Evolutionary conservation across 2,329 filamentous ascomycete species (phyloP), one percentile per base, ranked within the genome.

Genomic region (Monosporascus sp.): DNA sequence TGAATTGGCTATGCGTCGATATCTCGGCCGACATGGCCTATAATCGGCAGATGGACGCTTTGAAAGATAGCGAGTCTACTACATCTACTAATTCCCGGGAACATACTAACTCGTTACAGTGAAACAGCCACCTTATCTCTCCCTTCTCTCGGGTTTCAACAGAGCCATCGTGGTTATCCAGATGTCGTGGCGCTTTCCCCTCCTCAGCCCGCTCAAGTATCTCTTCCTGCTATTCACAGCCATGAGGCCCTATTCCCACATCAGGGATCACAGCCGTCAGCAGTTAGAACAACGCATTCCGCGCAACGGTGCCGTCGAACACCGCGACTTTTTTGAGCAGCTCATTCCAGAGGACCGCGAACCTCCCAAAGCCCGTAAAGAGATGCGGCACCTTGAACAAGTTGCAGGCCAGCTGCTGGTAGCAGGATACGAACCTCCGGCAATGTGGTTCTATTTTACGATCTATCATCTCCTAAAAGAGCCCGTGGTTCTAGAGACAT

Each of bases 21-120:
- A 55, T 65, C 14, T 53, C 59, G 1, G 60, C 60, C 2, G 61
- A 65, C 11, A 54, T 62, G 56, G 54, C 61, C 0, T 64, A 60
- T n/a, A 59, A 54, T 25, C 51, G 54, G 6, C 49, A 64, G 48
- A 49, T 63, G 58, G 38, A 60, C 31, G 22, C 47, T 3, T 6
- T 60, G 37, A 57, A 46, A 47, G 45, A 62, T 31, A 56, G 57
- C 52, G 45, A 52, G 55, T 54, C 9, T n/a, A 34, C 22, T 37
- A 17, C 14, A 18, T 38, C 14, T 37, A 6, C 31, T 17, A n/a
- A 3, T 42, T 22, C 20, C 25, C 11, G 14, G 27, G 25, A 20
- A 37, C n/a, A 44, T 27, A 31, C 50, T 49, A 24, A 45, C 46
- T 15, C 5, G 6, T n/a, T 5, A 14, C 25, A 55, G 50, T 51